Conservation (phyloP, 2,329 filamentous ascomycete species). For the Helminthosporium solani region DNA sequence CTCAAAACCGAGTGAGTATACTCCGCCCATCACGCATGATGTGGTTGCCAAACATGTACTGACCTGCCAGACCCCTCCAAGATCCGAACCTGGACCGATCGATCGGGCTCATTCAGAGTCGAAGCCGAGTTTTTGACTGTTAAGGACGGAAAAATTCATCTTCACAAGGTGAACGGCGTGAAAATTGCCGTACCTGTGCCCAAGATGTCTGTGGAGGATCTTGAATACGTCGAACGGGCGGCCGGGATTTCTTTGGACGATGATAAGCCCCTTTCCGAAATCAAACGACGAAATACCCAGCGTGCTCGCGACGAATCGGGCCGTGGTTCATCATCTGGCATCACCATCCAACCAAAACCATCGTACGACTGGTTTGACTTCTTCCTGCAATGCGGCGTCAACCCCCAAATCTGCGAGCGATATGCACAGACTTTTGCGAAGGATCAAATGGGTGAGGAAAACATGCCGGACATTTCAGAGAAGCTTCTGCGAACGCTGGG, state of each 20-base stretch:
- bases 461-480: slow-evolving; percentile 85
- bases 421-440: slow-evolving; percentile 86
- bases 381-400: slow-evolving; percentile 89
- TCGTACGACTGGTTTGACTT: slow-evolving; percentile 99
- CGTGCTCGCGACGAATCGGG: slow-evolving; percentile 53
- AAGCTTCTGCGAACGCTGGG: slow-evolving; percentile 81
- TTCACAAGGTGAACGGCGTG: slow-evolving; percentile 96
- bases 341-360: slow-evolving; percentile 65
- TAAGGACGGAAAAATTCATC: slow-evolving; percentile 93
- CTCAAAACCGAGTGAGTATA: slow-evolving; percentile 70
- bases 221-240: slow-evolving; percentile 87
- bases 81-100: slow-evolving; percentile 90
- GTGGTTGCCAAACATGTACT: too few relatives aligned
- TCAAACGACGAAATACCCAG: slow-evolving; percentile 57
- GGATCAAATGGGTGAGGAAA: slow-evolving; percentile 95
- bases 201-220: slow-evolving; percentile 94
- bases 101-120: slow-evolving; percentile 93
- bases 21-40: slow-evolving; percentile 14
- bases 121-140: slow-evolving; percentile 95
- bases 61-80: slow-evolving; percentile 65
- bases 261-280: slow-evolving; percentile 87
- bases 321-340: slow-evolving; percentile 55
- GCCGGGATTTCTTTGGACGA: slow-evolving; percentile 89
- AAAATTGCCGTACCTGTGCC: slow-evolving; percentile 94
- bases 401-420: slow-evolving; percentile 88